Evolutionary conservation across 768 basidiomycete genomes (phyloP).

Genomic region (Russula emetica): DNA sequence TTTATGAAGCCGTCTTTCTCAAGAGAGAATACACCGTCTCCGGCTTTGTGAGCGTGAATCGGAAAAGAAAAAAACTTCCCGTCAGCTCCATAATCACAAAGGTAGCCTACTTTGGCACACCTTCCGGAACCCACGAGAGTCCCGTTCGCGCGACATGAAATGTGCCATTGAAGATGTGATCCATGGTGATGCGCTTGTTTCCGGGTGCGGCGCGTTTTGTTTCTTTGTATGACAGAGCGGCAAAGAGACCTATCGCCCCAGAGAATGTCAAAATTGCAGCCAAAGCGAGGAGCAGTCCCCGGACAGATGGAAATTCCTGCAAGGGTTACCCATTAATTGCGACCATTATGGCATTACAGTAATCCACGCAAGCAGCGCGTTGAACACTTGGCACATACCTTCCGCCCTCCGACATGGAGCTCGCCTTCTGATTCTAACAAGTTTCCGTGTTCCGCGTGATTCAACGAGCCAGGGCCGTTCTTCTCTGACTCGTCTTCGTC

Average conservation of each 20-base stretch:
- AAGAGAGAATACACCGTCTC: constrained; percentile 87
- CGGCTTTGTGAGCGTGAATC: constrained; percentile 50
- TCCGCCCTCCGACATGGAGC: constrained; percentile 37
- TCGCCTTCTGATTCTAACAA: constrained; percentile 25
- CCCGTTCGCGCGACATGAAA: constrained; percentile 48
- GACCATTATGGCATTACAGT: background rate
- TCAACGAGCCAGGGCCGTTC: constrained; percentile 31
- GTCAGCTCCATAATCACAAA: constrained; percentile 19
- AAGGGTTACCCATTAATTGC: background rate
- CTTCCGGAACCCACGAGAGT: constrained; percentile 90
- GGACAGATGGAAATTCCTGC: constrained; percentile 51
- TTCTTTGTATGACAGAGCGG: constrained; percentile 68
- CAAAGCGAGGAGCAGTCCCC: constrained; percentile 60
- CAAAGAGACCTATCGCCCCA: constrained; percentile 67
- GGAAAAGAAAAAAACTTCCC: background rate
- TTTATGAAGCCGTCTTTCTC: constrained; percentile 59
- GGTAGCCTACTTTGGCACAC: constrained; percentile 40
- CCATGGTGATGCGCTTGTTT: constrained; percentile 68
- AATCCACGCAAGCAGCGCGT: constrained; percentile 4
- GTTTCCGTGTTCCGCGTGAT: constrained; percentile 32
- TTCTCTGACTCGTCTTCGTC: constrained; percentile 65
- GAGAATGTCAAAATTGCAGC: constrained; percentile 57
- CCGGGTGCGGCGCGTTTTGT: constrained; percentile 51
- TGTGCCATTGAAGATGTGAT: constrained; percentile 91
- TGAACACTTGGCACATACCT: constrained; percentile 29